Base-by-base conservation (phyloP, 192 early-diverging fungal genomes). In the Podila clonocystis region DNA sequence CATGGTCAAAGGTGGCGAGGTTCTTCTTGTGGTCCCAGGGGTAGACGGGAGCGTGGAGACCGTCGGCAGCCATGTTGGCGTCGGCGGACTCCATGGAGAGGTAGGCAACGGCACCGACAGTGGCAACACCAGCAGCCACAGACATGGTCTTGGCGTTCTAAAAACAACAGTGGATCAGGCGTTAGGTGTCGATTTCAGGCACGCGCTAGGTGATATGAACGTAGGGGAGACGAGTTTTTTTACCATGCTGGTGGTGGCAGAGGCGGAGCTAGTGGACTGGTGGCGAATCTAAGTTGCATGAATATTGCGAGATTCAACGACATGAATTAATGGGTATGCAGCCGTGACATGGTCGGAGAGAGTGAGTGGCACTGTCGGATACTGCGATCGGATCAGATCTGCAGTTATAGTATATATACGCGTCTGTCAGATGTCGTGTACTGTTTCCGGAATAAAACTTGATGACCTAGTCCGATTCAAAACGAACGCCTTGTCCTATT, bases 1-100 rank as follows among this genome's bases (percentile, higher is more conserved):
- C 93, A 70, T 98, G 97, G 83, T 99, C 97, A 87, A 93, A 99
- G 52, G 96, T 96, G 67, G 91, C 91, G 65, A 93, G 86, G 72
- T 89, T 88, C 72, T 87, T 91, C 67, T 91, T 90, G 85, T 97
- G 95, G 36, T 94, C 90, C 93, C 94, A 99, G 34, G 94, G 94
- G 89, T 93, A 92, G 70, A 88, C 87, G 2, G 97, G 93, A 59
- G 95, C 82, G 85, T 99, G 97, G 65, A 97, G 87, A 58, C 97
- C 97, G 68, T 98, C 93, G 57, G 95, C 96, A 69, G 92, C 91
- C 89, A 94, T 94, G 83, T 92, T 92, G 79, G 94, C 92, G 82
- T 90, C 88, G 20, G 91, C 89, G 50, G 86, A 60, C 38, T 80
- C 77, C 77, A 80, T 80, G 4, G 77, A 68, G 9, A 73, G 19